Conservation (phyloP, 2,329 filamentous ascomycete genomes). For the Calonectria pauciramosa region DNA sequence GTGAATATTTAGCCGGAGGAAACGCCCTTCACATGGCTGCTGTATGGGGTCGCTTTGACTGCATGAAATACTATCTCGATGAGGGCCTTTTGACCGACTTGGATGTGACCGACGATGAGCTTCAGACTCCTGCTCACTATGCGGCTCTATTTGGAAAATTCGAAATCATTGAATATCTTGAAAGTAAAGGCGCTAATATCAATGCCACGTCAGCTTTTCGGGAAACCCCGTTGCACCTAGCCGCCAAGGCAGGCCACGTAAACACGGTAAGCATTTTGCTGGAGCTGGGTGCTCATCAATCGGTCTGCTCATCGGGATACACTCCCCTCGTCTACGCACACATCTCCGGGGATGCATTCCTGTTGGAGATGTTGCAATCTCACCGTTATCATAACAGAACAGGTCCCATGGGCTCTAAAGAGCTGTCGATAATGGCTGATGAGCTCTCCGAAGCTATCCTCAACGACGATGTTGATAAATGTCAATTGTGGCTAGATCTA, state of each 20-base stretch:
- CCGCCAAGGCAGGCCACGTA: background rate
- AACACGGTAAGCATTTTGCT: background rate
- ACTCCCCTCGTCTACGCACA: background rate
- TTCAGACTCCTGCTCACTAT: background rate
- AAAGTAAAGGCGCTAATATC: background rate
- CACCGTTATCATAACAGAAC: background rate
- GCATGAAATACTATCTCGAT: background rate
- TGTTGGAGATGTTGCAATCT: background rate
- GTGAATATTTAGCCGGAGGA: background rate
- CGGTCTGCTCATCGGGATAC: background rate
- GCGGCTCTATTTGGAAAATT: background rate
- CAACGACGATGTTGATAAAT: background rate
- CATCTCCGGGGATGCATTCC: background rate
- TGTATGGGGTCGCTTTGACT: background rate
- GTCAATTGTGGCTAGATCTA: background rate
- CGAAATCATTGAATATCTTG: background rate
- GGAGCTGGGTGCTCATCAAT: background rate
- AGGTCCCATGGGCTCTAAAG: background rate
- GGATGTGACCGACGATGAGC: background rate
- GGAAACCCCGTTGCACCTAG: background rate
- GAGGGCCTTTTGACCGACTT: background rate
- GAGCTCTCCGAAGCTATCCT: background rate
- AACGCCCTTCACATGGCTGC: background rate
- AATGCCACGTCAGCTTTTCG: background rate
- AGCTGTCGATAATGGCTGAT: background rate